These are phyloP conservation scores for Pyrenochaeta sp. DNA, from an alignment of 2,329 filamentous ascomycete genomes.

Conservation along the genomic window DNA sequence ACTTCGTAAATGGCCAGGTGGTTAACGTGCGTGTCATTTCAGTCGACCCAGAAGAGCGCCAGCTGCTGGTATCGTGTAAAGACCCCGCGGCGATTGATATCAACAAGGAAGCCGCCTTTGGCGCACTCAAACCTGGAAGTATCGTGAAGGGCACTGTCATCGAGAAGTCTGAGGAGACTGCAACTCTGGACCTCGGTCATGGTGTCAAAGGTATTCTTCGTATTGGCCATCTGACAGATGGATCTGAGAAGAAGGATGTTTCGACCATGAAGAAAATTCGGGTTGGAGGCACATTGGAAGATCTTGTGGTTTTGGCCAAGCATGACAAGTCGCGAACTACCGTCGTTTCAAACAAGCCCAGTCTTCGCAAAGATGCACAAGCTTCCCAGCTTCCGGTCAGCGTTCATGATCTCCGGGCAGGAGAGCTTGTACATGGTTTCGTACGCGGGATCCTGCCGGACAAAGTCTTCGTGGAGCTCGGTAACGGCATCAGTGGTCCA, in stretches of 20 bases:
- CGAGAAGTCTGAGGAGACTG: conserved; percentile 54
- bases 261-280: conserved; percentile 81
- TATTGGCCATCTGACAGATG: conserved; percentile 83
- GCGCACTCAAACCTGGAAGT: conserved; percentile 75
- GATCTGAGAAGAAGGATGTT: conserved; percentile 78
- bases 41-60: conserved; percentile 73
- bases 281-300: conserved; percentile 81
- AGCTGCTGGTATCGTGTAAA: conserved; percentile 91
- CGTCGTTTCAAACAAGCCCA: conserved; percentile 82
- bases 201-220: conserved; percentile 81
- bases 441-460: conserved; percentile 84
- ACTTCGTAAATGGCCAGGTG: conserved; percentile 90
- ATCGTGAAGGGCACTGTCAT: conserved; percentile 76
- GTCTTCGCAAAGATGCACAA: conserved; percentile 77
- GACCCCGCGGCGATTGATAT: conserved; percentile 82
- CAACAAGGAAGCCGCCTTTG: conserved; percentile 76
- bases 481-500: conserved; percentile 77
- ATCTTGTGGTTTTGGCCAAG: conserved; percentile 89
- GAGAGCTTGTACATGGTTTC: conserved; percentile 76
- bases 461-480: conserved; percentile 89
- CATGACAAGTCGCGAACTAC: conserved; percentile 79
- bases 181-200: conserved; percentile 76
- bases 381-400: conserved; percentile 74
- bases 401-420: conserved; percentile 76
- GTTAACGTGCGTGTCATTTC: conserved; percentile 89